Conservation (phyloP, 768 basidiomycete genomes). For the Fomitopsis pulvina region DNA sequence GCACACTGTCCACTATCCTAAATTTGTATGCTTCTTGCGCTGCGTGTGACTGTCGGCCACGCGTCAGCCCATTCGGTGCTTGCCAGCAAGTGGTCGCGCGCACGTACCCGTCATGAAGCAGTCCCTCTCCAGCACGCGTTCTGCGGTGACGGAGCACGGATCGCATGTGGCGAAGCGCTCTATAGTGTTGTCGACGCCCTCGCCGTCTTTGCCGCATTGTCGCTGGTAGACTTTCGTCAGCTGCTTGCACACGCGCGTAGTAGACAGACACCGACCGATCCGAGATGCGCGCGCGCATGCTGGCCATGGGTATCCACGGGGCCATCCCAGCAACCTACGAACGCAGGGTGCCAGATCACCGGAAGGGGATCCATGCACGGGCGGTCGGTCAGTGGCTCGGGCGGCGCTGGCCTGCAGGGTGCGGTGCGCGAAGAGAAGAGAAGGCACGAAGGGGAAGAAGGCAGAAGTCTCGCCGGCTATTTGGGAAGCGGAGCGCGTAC, state of each 20-base stretch:
- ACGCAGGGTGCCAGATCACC: too few species aligned
- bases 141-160: slow-evolving; percentile 31
- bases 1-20: slow-evolving; percentile 89
- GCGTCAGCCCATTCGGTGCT: neutral
- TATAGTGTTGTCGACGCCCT: slow-evolving; percentile 56
- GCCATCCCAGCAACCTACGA: too few species aligned
- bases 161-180: slow-evolving; percentile 70
- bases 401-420: too few species aligned
- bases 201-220: slow-evolving; percentile 69
- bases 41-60: slow-evolving; percentile 20
- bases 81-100: neutral
- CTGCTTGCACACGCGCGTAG: slow-evolving; percentile 74
- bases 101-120: slow-evolving; percentile 86
- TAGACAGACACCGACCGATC: too few species aligned
- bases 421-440: too few species aligned
- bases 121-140: slow-evolving; percentile 86
- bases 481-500: too few species aligned
- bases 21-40: slow-evolving; percentile 87
- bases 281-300: too few species aligned
- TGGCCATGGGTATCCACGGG: too few species aligned
- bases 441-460: too few species aligned
- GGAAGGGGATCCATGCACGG: too few species aligned
- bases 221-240: slow-evolving; percentile 85
- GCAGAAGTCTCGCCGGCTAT: too few species aligned
- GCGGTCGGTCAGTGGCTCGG: too few species aligned